Evolutionary conservation across 257 asterid genomes (phyloP), one percentile per base, ranked within the genome.

Genomic region (Thymus mandschuricus): DNA sequence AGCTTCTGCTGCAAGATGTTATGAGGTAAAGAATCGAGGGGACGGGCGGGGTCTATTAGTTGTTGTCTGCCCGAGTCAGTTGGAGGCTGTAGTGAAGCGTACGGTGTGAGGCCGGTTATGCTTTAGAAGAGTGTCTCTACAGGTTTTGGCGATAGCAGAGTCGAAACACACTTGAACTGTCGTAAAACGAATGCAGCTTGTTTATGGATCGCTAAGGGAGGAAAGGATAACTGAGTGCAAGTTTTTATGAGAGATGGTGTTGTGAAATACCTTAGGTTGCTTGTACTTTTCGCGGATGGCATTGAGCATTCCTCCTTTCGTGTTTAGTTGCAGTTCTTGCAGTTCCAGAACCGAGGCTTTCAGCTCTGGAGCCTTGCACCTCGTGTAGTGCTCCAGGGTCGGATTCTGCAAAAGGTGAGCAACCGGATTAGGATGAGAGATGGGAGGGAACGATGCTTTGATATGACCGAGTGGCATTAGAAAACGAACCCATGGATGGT

Each of bases 381-480:
- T 84, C 44, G 98, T 95, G 73, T 95, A 95, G 73, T 91, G 85
- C 80, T 89, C 96, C 80, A 95, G 80, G 56, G 99, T 95, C n/a
- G 83, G 76, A 75, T 87, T 95, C 99, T 95, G 95, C 83, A 76
- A 72, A 78, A 66, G 45, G 54, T 15, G 55, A 64, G 15, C 38
- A 3, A 34, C 4, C 38, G 4, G 4, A 34, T 34, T 38, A 38
- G 7, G 3, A 3, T 4, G 41, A 38, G 41, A 38, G 8, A 38
- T 38, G 7, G 8, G 66, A 67, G 30, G 66, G 44, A 64, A 51
- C 21, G 21, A 21, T 21, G 21, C 21, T 21, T 21, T 1, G 34
- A 30, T 28, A 31, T 34, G 65, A 54, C 43, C 31, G 10, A 76
- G 71, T 57, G 68, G 79, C 12, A 11, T 33, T 44, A 72, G 79